A percentile compares a stretch with the other conserved stretches of the same genome.
Evolutionary conservation across 1,284 basidiomycete species (phyloP).

Genomic region (Ustilago trichophora): DNA sequence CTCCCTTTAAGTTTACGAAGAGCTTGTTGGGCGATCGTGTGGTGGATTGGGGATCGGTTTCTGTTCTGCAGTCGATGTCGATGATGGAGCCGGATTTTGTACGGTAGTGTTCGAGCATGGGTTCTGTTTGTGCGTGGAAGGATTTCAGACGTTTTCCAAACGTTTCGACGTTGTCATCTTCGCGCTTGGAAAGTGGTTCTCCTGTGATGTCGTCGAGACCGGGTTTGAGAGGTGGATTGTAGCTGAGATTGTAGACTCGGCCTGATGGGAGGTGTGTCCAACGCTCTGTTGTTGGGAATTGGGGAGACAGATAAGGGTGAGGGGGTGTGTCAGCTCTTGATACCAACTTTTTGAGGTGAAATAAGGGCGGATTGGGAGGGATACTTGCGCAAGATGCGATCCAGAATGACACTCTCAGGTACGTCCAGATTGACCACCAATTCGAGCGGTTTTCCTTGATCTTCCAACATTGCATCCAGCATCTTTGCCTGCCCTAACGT

Average conservation of each 20-base stretch:
- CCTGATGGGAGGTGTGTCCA: constrained; percentile 94
- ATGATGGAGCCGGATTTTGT: constrained; percentile 68
- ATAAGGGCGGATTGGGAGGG: not conserved
- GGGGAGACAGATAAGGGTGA: no score
- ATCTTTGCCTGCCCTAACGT: constrained; percentile 88
- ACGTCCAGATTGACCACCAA: constrained; percentile 92
- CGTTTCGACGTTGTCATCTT: constrained; percentile 89
- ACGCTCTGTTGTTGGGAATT: no score
- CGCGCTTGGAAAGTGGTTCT: constrained; percentile 84
- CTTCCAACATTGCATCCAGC: constrained; percentile 72
- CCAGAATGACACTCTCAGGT: constrained; percentile 85
- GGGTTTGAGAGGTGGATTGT: constrained; percentile 83
- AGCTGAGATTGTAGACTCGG: constrained; percentile 76
- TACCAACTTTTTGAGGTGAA: not conserved
- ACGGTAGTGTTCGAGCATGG: constrained; percentile 81
- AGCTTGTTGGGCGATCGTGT: constrained; percentile 10
- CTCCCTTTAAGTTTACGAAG: constrained; percentile 79
- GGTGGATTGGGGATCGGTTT: not conserved
- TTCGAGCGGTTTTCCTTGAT: constrained; percentile 70
- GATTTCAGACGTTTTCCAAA: constrained; percentile 81
- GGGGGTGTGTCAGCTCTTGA: no score
- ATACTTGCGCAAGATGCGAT: constrained; percentile 76
- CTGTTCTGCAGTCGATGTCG: constrained; percentile 23
- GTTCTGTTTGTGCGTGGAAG: constrained; percentile 88
- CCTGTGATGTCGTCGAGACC: constrained; percentile 93